Base-by-base conservation (phyloP, 2,329 filamentous ascomycete genomes). In the Aspergillus aculeatinus region DNA sequence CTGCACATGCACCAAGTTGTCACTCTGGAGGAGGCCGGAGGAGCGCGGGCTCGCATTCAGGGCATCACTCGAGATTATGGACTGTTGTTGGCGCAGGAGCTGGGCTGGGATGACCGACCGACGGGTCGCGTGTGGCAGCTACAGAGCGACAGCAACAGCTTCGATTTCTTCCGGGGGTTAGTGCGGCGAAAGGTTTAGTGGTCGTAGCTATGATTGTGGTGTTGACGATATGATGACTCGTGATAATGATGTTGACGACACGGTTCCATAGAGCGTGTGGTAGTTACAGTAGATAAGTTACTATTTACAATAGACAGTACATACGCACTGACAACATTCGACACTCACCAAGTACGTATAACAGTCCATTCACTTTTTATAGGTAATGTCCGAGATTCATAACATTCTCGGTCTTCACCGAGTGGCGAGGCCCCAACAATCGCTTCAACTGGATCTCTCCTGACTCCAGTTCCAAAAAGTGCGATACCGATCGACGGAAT, bases 121-220 rank as follows among this genome's bases (percentile, higher is more conserved):
- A 96, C 91, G 0, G 93, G 94, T 0, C 90, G 85, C 76, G 81
- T 89, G 53, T 94, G 90, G 85, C 86, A 89, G 68, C 77, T 99
- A 77, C 93, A 97, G 80, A 97, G 92, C 74, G 95, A 99, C 75
- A 92, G 93, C 73, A 99, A 99, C 72, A 97, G 93, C 75, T 99
- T 99, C 80, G 95, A 99, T 77, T 99, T 96, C 75, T 96, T 96
- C 79, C 91, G 86, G 72, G 95, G 95, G 0, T 72, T 99, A 69
- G 80, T 99, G 21, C 91, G 87, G 80, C 85, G 89, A 70, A 98
- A 96, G 81, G 76, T 87, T 2, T 92, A 70, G 70, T 42, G 12
- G 23, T 27, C 19, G 10, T 25, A 23, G 16, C 16, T 23, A 6
- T 5, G 39, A n/a, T 35, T 9, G 33, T 35, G 33, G 10, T 2